Base-by-base conservation (phyloP, 805 yeast genomes). In the Wickerhamiella brachini region DNA sequence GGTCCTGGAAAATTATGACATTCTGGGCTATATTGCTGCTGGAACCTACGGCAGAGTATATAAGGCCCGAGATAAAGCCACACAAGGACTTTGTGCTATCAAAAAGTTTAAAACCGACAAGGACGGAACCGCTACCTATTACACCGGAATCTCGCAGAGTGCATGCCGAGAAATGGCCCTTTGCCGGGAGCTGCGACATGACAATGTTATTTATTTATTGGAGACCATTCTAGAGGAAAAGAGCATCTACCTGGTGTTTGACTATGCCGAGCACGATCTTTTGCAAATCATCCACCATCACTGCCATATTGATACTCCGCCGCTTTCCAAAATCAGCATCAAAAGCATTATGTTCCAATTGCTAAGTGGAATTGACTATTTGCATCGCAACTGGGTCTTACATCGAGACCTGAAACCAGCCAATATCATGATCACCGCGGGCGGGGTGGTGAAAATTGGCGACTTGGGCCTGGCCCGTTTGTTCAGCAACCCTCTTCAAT, bases 391-490 rank as follows among this genome's bases (percentile, higher is more conserved):
- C 66, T 93, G 98, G 97, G 81, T 93, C 2, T 71, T 93, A 48
- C 99, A 93, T 67, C 74, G 99, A 55, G 99, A 93, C 67, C 73
- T 93, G 56, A 93, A 93, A 62, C 99, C 99, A 1, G 98, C 98
- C 1, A 90, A 90, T 67, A 90, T 93, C 57, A 93, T 90, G 97
- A 95, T 90, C 0, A 80, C 95, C 0, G 75, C 81, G 8, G 79
- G 77, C 53, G 98, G 98, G 0, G 79, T 80, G n/a, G 93, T 90
- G 18, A 93, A 93, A 65, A 89, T 90, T 54, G 98, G 97, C 21
- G 98, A 90, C 68, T 73, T 89, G 58, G 97, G 97, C 1, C 71
- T 89, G 37, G 96, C 96, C 0, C 73, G 97, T 53, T 79, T 84
- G 59, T 89, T 88, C 68, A 83, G 82, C 56, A 85, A 87, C 60